Percentiles rank a stretch among this genome's conserved stretches.
Evolutionary conservation across 2,329 filamentous ascomycete genomes (phyloP).

Genomic region (Zasmidium angulare): DNA sequence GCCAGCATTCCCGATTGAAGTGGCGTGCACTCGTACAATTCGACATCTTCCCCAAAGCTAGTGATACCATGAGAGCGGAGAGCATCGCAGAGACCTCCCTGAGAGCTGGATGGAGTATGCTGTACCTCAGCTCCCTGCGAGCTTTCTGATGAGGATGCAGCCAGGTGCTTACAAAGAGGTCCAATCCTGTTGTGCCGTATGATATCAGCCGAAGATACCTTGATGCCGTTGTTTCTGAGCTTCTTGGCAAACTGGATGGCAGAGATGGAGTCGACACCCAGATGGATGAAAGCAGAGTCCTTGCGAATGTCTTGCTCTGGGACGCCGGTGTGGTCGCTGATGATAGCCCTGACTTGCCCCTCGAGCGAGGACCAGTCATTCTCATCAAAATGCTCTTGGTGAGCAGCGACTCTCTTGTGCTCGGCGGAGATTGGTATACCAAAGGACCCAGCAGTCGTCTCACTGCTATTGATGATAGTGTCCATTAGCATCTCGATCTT

Average conservation of each 20-base stretch:
- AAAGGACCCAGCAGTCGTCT: constrained; percentile 3
- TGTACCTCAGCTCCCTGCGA: neutral
- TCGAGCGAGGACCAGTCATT: constrained; percentile 9
- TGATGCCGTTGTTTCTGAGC: constrained; percentile 9
- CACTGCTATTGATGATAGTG: constrained; percentile 6
- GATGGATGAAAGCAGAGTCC: constrained; percentile 15
- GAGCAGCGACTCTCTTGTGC: neutral
- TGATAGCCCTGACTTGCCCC: constrained; percentile 1
- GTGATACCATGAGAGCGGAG: neutral
- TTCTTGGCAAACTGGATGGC: constrained; percentile 17
- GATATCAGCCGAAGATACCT: constrained; percentile 14
- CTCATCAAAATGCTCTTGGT: constrained; percentile 3
- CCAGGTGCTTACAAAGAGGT: constrained; percentile 7
- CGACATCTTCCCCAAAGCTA: neutral
- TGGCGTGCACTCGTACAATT: constrained; percentile 14
- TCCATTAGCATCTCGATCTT: constrained; percentile 13
- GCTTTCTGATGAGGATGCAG: neutral
- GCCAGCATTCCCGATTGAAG: constrained; percentile 19
- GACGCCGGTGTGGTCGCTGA: constrained; percentile 7
- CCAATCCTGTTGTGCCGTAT: constrained; percentile 14
- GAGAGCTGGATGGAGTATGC: neutral
- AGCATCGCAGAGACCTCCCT: neutral
- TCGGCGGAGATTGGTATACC: neutral
- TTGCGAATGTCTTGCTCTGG: constrained; percentile 10
- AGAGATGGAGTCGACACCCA: constrained; percentile 20